Percentiles rank a stretch among this genome's conserved stretches.
Conservation (phyloP, 805 yeast species). For the Jamesozyma jinghongensis region DNA sequence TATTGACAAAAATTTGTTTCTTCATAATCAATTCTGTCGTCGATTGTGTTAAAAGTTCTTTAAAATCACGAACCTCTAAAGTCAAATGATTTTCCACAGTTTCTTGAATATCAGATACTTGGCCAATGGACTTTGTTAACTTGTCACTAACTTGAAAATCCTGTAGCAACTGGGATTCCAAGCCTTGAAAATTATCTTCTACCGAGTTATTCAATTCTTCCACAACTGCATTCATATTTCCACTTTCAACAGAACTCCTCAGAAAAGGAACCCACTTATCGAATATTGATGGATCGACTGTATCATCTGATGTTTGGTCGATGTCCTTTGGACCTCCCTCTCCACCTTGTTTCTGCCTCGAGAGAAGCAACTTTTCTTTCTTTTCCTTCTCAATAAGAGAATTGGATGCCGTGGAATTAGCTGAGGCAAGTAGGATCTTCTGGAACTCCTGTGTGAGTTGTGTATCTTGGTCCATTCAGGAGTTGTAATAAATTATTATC, state of each 20-base stretch:
- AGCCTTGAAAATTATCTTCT: slow-evolving; percentile 29
- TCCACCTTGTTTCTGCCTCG: neutral
- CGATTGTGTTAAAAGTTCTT: slow-evolving; percentile 48
- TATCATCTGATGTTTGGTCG: slow-evolving; percentile 9
- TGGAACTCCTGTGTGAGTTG: slow-evolving; percentile 25
- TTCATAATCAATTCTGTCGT: slow-evolving; percentile 56
- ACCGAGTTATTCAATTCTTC: slow-evolving; percentile 26
- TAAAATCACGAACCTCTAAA: slow-evolving; percentile 47
- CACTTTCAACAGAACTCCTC: slow-evolving; percentile 22
- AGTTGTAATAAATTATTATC: neutral
- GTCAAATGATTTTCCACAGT: slow-evolving; percentile 46
- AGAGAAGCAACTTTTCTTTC: slow-evolving; percentile 1
- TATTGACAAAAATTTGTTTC: slow-evolving; percentile 49
- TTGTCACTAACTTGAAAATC: slow-evolving; percentile 30
- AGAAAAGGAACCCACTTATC: slow-evolving; percentile 30
- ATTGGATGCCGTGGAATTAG: slow-evolving; percentile 6
- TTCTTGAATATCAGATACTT: slow-evolving; percentile 51
- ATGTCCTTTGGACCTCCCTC: slow-evolving; percentile 1
- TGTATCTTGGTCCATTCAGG: slow-evolving; percentile 22
- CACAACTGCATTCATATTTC: slow-evolving; percentile 15
- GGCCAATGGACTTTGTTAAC: slow-evolving; percentile 43
- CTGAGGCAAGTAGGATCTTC: slow-evolving; percentile 18
- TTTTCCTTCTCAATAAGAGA: slow-evolving; percentile 6
- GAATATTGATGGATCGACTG: slow-evolving; percentile 22
- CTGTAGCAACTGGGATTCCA: slow-evolving; percentile 26